Conservation (phyloP, 305 asterid genomes). For the Fraxinus floribunda region DNA sequence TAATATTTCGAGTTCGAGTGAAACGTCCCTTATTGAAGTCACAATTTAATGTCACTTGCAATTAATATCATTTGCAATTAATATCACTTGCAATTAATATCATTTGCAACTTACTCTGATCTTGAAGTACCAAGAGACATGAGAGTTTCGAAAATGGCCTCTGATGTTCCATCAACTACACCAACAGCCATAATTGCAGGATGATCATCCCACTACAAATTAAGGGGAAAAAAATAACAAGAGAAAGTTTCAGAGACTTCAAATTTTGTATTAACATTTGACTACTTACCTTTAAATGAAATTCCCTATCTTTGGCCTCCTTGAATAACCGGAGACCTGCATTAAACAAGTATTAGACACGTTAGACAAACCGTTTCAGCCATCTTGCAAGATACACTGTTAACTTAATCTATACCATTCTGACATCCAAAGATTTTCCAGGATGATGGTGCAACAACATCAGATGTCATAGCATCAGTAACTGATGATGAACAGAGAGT, state of each 20-base stretch:
- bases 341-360: constrained; percentile 24
- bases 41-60: neutral
- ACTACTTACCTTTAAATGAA: constrained; percentile 57
- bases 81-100: neutral
- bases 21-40: neutral
- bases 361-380: constrained; percentile 22
- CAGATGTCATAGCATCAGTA: constrained; percentile 73
- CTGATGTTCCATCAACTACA: constrained; percentile 82
- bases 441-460: constrained; percentile 94
- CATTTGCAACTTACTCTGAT: constrained; percentile 68
- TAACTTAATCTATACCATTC: constrained; percentile 59
- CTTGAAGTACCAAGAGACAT: constrained; percentile 97
- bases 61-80: constrained; percentile 2
- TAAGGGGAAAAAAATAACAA: constrained; percentile 21
- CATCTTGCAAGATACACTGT: constrained; percentile 21
- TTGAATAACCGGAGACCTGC: constrained; percentile 87
- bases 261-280: constrained; percentile 17
- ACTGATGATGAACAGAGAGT: constrained; percentile 68
- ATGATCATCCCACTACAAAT: constrained; percentile 82
- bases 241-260: constrained; percentile 14
- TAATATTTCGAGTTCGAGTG: neutral
- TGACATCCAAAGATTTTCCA: constrained; percentile 96
- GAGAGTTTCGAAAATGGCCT: constrained; percentile 88
- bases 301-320: constrained; percentile 89
- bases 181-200: constrained; percentile 99